These are phyloP conservation scores for Strobilomyces echinocephalus DNA, from an alignment of 768 basidiomycete genomes.

Conservation along the genomic window DNA sequence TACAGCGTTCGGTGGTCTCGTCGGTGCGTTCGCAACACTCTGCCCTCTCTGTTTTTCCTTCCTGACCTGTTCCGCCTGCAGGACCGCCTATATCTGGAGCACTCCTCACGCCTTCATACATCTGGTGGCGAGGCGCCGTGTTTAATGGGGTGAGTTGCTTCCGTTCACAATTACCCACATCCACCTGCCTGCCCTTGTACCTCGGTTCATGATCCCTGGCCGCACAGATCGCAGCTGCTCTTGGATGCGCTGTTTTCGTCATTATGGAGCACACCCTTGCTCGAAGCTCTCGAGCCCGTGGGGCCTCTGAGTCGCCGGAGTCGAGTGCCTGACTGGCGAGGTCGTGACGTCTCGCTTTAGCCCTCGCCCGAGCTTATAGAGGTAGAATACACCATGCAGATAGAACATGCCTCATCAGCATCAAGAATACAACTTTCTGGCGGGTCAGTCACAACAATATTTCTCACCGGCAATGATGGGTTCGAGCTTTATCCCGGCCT, in stretches of 20 bases:
- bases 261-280: too few relatives aligned
- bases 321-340: too few relatives aligned
- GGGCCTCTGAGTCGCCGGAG: too few relatives aligned
- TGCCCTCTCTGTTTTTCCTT: neutral
- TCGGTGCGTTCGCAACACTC: conserved; percentile 6
- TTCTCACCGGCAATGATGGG: neutral
- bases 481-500: neutral
- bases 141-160: conserved; percentile 41
- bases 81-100: conserved; percentile 58
- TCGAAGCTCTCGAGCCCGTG: too few relatives aligned
- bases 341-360: too few relatives aligned
- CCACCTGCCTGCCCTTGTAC: neutral
- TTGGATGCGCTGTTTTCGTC: too few relatives aligned
- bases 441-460: neutral
- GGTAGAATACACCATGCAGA: too few relatives aligned
- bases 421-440: too few relatives aligned
- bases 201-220: too few relatives aligned
- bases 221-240: too few relatives aligned
- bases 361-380: too few relatives aligned
- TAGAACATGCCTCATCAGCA: too few relatives aligned
- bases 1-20: conserved; percentile 23
- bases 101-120: conserved; percentile 44
- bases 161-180: neutral
- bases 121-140: conserved; percentile 57
- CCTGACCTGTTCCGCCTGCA: neutral